phyloP scores from a whole-genome alignment of 2,329 filamentous ascomycete genomes.

The Alternaria solani region DNA sequence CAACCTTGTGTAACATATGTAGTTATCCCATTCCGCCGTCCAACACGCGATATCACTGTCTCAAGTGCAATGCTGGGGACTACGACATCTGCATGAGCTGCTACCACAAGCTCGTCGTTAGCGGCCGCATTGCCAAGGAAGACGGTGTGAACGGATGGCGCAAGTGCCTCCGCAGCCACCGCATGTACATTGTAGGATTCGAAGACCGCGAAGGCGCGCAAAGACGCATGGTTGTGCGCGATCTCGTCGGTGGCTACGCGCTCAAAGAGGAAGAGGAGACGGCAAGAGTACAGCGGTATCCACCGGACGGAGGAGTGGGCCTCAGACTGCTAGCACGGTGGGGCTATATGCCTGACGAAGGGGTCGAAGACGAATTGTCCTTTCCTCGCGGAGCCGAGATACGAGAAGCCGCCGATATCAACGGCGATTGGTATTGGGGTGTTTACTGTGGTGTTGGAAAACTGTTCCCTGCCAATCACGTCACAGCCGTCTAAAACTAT shows the following conservation, averaged over 20 bases:
- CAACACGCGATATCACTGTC: conserved; percentile 80
- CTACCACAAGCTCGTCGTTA: conserved; percentile 72
- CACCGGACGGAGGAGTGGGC: conserved; percentile 78
- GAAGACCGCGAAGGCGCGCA: conserved; percentile 72
- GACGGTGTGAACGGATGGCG: conserved; percentile 86
- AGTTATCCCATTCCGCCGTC: conserved; percentile 73
- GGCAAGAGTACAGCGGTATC: conserved; percentile 59
- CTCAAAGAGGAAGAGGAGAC: conserved; percentile 66
- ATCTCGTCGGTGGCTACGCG: conserved; percentile 79
- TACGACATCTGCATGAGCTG: conserved; percentile 86
- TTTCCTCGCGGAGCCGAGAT: conserved; percentile 88
- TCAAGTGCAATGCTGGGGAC: conserved; percentile 77
- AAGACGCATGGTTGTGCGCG: conserved; percentile 71
- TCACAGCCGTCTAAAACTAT: conserved; percentile 14
- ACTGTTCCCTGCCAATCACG: conserved; percentile 82
- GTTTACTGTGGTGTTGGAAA: conserved; percentile 82
- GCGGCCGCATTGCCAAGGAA: conserved; percentile 72
- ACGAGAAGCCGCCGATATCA: conserved; percentile 83
- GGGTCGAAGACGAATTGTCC: conserved; percentile 75
- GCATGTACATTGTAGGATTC: conserved; percentile 84
- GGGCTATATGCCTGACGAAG: conserved; percentile 76
- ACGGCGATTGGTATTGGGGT: conserved; percentile 90
- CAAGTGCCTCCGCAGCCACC: conserved; percentile 79
- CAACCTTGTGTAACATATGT: conserved; percentile 81
- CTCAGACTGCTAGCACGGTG: conserved; percentile 71